phyloP scores from a whole-genome alignment of 306 rosid genomes.

The Hippophae tibetana region DNA sequence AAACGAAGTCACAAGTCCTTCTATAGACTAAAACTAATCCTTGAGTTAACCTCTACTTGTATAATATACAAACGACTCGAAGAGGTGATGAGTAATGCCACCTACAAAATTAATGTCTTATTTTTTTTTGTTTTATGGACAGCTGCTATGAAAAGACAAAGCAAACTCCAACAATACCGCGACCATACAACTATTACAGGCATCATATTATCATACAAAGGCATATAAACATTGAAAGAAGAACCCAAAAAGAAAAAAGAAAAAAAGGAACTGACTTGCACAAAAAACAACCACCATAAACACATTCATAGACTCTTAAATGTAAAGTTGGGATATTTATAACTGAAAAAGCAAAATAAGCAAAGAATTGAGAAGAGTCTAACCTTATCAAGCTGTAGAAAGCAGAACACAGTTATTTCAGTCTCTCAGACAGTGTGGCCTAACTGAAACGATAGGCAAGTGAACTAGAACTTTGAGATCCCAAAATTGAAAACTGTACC shows the following conservation, averaged over 20 bases:
- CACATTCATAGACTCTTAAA: neutral
- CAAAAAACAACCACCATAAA: neutral
- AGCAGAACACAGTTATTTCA: constrained; percentile 14
- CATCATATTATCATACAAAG: no score
- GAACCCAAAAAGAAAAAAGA: neutral
- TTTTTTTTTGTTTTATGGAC: no score
- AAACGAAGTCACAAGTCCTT: no score
- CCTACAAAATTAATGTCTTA: no score
- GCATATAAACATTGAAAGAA: no score
- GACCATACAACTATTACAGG: no score
- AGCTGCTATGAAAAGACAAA: no score
- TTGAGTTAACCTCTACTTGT: no score
- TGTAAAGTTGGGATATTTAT: neutral
- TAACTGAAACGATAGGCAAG: neutral
- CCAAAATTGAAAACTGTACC: constrained; percentile 15
- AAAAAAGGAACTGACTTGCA: constrained; percentile 5
- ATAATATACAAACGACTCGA: no score
- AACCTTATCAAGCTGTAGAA: constrained; percentile 34
- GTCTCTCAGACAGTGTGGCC: constrained; percentile 1
- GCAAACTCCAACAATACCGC: no score
- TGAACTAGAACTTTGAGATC: constrained; percentile 17
- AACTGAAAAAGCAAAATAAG: neutral
- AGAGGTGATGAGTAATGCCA: no score
- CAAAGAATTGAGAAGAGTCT: constrained; percentile 11
- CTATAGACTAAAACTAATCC: no score